These are phyloP conservation scores for Silene uniflora DNA, from an alignment of 148 eudicot genomes.

Conservation along the genomic window DNA sequence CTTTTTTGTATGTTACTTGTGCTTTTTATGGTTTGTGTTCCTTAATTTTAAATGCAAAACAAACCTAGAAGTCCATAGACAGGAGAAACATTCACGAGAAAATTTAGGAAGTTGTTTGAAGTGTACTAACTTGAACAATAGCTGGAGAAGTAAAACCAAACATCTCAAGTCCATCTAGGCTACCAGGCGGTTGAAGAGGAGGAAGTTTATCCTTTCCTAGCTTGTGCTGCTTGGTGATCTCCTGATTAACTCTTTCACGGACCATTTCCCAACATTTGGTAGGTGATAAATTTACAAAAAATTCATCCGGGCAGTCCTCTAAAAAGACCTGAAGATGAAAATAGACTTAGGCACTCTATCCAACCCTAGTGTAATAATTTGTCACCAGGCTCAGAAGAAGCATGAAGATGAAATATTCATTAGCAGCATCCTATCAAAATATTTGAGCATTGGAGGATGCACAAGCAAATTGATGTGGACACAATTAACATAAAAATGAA, in stretches of 20 bases:
- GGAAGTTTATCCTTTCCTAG: conserved; percentile 65
- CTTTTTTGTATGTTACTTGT: no score
- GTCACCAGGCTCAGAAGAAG: background rate
- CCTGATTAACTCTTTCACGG: conserved; percentile 77
- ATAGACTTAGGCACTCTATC: conserved; percentile 3
- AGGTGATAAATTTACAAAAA: conserved; percentile 66
- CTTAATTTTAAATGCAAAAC: background rate
- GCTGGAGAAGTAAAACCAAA: conserved; percentile 88
- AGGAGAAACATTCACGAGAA: background rate
- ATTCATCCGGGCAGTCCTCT: conserved; percentile 66
- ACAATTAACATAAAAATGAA: no score
- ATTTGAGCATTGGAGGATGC: background rate
- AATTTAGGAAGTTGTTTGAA: background rate
- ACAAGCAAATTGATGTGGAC: background rate
- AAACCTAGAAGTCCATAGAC: background rate
- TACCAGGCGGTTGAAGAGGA: conserved; percentile 94
- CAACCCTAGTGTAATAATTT: background rate
- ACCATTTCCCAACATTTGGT: conserved; percentile 92
- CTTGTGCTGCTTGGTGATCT: conserved; percentile 81
- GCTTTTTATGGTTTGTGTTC: background rate
- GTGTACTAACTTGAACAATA: conserved; percentile 66
- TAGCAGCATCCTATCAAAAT: background rate
- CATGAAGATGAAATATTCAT: background rate
- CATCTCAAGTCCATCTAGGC: conserved; percentile 91
- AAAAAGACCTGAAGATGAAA: conserved; percentile 54